Conservation (phyloP, 2,329 filamentous ascomycete genomes). For the Trichoderma koningiopsis region DNA sequence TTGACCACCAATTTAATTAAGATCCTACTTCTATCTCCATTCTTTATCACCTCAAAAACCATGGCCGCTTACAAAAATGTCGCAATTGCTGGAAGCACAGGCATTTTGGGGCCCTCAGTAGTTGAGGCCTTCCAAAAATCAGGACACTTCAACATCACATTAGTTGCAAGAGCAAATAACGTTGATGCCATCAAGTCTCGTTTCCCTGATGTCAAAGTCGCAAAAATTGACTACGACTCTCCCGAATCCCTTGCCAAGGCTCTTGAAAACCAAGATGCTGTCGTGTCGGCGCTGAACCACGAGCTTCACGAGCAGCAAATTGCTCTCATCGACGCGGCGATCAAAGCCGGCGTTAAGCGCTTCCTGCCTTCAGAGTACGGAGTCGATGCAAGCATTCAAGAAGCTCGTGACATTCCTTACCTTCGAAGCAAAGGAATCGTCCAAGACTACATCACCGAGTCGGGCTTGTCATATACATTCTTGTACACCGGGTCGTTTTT, state of each 20-base stretch:
- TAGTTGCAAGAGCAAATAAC: not conserved
- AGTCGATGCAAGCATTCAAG: not conserved
- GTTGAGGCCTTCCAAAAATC: not conserved
- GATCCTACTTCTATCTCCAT: not conserved
- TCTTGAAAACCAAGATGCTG: not conserved
- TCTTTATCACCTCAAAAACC: not conserved
- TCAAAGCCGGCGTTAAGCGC: not conserved
- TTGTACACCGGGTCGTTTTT: not conserved
- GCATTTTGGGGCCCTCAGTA: not conserved
- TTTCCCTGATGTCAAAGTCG: not conserved
- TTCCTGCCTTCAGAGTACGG: not conserved
- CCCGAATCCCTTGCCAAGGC: not conserved
- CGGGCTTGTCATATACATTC: not conserved
- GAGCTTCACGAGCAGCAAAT: not conserved
- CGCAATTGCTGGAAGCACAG: not conserved
- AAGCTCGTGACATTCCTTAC: not conserved
- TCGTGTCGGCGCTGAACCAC: not conserved
- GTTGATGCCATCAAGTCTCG: not conserved
- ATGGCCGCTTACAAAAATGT: not conserved
- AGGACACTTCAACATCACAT: not conserved
- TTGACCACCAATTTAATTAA: not conserved
- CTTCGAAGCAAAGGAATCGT: not conserved
- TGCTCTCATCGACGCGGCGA: not conserved
- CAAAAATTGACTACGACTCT: not conserved
- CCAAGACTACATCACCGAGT: not conserved